phyloP scores from a whole-genome alignment of 192 early-diverging fungal genomes.

The Backusella liffmaniae region DNA sequence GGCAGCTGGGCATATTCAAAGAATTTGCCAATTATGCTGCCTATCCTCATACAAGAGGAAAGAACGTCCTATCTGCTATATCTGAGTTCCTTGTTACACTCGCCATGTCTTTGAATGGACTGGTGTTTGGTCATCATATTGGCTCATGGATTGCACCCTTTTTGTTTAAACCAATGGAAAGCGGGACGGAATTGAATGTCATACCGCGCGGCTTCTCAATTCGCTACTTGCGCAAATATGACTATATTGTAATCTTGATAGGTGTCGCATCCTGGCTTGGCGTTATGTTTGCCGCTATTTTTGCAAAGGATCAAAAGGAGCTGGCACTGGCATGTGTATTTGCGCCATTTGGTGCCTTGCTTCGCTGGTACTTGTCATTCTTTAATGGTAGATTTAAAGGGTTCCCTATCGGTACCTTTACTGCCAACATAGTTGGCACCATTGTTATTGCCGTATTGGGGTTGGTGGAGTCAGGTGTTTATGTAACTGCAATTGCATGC shows the following conservation, averaged over 20 bases:
- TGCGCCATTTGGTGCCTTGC: constrained; percentile 49
- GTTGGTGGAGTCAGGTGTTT: constrained; percentile 36
- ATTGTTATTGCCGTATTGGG: constrained; percentile 41
- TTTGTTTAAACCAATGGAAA: neutral
- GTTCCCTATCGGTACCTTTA: constrained; percentile 53
- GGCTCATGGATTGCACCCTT: constrained; percentile 24
- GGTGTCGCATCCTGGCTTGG: constrained; percentile 33
- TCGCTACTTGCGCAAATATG: neutral
- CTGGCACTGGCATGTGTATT: constrained; percentile 46
- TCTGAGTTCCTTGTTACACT: constrained; percentile 46
- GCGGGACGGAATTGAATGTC: neutral
- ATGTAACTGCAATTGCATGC: constrained; percentile 31
- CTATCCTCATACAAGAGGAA: constrained; percentile 20
- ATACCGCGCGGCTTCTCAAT: constrained; percentile 16
- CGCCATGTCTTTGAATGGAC: constrained; percentile 43
- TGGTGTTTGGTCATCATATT: constrained; percentile 48
- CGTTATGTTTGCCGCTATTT: constrained; percentile 36
- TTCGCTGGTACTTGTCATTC: constrained; percentile 50
- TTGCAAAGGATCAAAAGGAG: constrained; percentile 23
- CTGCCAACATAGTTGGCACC: constrained; percentile 49
- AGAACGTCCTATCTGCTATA: constrained; percentile 50
- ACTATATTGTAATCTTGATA: neutral
- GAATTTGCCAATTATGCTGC: constrained; percentile 39
- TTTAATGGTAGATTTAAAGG: constrained; percentile 32
- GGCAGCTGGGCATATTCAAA: constrained; percentile 59